Evolutionary conservation across 768 basidiomycete genomes (phyloP).

Genomic region (Rhizopogon rudus): DNA sequence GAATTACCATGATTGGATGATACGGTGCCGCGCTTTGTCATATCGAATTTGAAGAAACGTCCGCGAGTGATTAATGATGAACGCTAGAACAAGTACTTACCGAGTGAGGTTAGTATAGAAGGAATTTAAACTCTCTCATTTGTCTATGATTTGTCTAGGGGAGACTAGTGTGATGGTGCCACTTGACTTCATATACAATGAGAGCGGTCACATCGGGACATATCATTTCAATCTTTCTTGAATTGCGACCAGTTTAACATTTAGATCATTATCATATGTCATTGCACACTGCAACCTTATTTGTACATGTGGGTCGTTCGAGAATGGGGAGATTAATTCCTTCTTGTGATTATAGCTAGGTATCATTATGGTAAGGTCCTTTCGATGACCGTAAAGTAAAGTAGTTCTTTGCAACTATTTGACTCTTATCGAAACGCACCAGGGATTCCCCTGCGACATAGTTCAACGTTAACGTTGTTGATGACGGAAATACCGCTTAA

Average conservation of each 20-base stretch:
- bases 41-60: neutral
- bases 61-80: neutral
- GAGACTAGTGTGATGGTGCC: neutral
- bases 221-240: neutral
- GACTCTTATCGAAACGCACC: neutral
- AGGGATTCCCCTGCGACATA: neutral
- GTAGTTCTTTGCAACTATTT: neutral
- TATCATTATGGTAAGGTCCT: neutral
- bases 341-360: neutral
- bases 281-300: no score
- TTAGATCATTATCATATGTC: neutral
- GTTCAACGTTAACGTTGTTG: neutral
- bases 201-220: neutral
- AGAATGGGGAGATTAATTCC: neutral
- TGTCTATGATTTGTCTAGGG: no score
- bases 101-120: no score
- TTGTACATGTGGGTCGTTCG: neutral
- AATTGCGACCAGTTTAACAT: neutral
- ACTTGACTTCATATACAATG: neutral
- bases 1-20: neutral
- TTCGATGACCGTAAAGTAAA: neutral
- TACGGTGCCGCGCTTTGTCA: no score
- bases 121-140: no score
- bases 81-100: no score
- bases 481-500: neutral